Evolutionary conservation across 352 stramenopile species (phyloP).

Genomic region (Pythium monospermum): DNA sequence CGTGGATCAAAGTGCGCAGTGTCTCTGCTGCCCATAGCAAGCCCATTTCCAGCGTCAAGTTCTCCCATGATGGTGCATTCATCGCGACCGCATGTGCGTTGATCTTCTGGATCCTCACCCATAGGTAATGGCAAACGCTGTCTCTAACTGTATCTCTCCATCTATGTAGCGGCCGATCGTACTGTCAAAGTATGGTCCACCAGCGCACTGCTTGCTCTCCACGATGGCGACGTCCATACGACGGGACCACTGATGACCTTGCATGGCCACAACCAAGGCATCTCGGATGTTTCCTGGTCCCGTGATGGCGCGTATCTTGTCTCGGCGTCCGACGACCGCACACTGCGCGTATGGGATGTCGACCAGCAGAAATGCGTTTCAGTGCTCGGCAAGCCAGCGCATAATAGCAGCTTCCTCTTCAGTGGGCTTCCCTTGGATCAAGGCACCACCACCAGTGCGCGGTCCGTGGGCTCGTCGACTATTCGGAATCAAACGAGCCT

Average conservation of each 20-base stretch:
- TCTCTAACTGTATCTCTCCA: background rate
- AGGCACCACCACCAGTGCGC: background rate
- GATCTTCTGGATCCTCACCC: background rate
- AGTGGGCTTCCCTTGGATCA: slow-evolving; percentile 26
- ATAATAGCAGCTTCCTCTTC: slow-evolving; percentile 27
- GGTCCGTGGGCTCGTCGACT: slow-evolving; percentile 1
- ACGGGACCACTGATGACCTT: slow-evolving; percentile 33
- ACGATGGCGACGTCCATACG: background rate
- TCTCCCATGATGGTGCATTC: slow-evolving; percentile 43
- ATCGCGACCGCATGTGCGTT: slow-evolving; percentile 56
- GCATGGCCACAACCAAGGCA: slow-evolving; percentile 89
- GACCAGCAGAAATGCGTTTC: slow-evolving; percentile 71
- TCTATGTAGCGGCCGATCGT: slow-evolving; percentile 54
- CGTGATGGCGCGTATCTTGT: slow-evolving; percentile 81
- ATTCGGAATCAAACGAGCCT: background rate
- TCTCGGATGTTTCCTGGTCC: slow-evolving; percentile 93
- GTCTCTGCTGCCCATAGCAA: slow-evolving; percentile 44
- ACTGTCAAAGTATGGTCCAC: slow-evolving; percentile 75
- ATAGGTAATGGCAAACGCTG: slow-evolving; percentile 2
- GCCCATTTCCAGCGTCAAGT: slow-evolving; percentile 72
- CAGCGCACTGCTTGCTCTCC: slow-evolving; percentile 12
- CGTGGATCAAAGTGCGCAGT: background rate
- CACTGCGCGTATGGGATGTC: slow-evolving; percentile 93
- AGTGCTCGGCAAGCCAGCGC: slow-evolving; percentile 55
- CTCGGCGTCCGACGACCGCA: slow-evolving; percentile 95